Conservation (phyloP, 768 basidiomycete species). For the Collybia mongolica region DNA sequence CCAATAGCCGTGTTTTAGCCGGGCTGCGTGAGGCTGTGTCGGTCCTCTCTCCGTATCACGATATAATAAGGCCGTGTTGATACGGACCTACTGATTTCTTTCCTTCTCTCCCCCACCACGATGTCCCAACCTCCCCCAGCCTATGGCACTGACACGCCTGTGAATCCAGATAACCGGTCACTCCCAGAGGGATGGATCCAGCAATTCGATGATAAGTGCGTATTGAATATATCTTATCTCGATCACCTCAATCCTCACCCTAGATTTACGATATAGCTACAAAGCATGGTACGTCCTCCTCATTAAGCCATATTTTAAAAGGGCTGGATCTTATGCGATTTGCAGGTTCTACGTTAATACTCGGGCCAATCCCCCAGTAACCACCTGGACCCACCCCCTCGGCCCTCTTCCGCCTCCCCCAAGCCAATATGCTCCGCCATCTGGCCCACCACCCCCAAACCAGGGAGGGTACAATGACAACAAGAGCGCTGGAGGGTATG, state of each 20-base stretch:
- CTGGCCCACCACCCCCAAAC: slow-evolving; percentile 45
- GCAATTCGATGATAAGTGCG: slow-evolving; percentile 68
- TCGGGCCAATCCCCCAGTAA: slow-evolving; percentile 54
- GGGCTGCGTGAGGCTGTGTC: slow-evolving; percentile 10
- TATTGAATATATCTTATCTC: slow-evolving; percentile 21
- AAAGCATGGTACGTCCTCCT: slow-evolving; percentile 53
- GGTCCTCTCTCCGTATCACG: slow-evolving; percentile 2
- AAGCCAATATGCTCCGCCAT: slow-evolving; percentile 35
- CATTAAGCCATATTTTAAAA: background rate
- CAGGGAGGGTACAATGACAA: slow-evolving; percentile 20
- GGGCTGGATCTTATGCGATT: background rate
- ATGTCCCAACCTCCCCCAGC: slow-evolving; percentile 47
- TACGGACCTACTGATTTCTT: slow-evolving; percentile 6
- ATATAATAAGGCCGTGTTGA: background rate
- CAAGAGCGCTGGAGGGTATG: slow-evolving; percentile 19
- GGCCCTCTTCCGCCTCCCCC: slow-evolving; percentile 45
- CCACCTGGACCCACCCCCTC: slow-evolving; percentile 72
- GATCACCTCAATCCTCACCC: slow-evolving; percentile 42
- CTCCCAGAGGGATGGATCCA: slow-evolving; percentile 69
- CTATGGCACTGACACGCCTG: slow-evolving; percentile 16
- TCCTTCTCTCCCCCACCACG: slow-evolving; percentile 14
- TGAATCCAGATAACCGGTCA: slow-evolving; percentile 56
- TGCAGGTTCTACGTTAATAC: slow-evolving; percentile 81
- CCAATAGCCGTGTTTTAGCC: background rate
- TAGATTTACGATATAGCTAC: slow-evolving; percentile 46